Evolutionary conservation across 495 filamentous ascomycete genomes (phyloP), one percentile per base, ranked within the genome.

Genomic region (Aspergillus olivimuriae): DNA sequence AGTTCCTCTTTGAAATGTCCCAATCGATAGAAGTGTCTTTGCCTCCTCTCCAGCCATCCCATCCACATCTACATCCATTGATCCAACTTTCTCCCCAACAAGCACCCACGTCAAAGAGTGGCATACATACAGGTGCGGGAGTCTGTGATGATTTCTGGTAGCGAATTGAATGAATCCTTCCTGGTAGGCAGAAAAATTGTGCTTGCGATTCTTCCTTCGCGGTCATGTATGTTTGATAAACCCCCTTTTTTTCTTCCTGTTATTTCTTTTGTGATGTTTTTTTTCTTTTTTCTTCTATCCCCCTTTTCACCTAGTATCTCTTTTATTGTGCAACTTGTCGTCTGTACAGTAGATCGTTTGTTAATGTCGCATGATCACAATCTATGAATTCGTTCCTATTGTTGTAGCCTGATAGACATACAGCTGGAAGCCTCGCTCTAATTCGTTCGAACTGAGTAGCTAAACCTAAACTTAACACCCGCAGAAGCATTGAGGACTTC

Each of bases 1-100:
- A 53, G 61, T 70, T 6, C 61, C 66, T 22, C 63, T 70, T 20
- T n/a, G n/a, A n/a, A n/a, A n/a, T n/a, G n/a, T n/a, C n/a, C n/a
- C 68, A 55, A 53, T 52, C 22, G 24, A 32, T 35, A 23, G 23
- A 40, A 10, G 30, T 45, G 32, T 28, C 24, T 5, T 28, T 28
- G 11, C 24, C 11, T 44, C n/a, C n/a, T n/a, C n/a, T n/a, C n/a
- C n/a, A n/a, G n/a, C n/a, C n/a, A n/a, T n/a, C n/a, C n/a, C n/a
- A n/a, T n/a, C n/a, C n/a, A n/a, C n/a, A n/a, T n/a, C n/a, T n/a
- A n/a, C n/a, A n/a, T n/a, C n/a, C n/a, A n/a, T n/a, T n/a, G n/a
- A n/a, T n/a, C n/a, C n/a, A n/a, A n/a, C n/a, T n/a, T n/a, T n/a
- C n/a, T n/a, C n/a, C n/a, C n/a, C n/a, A n/a, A n/a, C n/a, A n/a